Evolutionary conservation across 345 rosid species (phyloP).

Genomic region (rapeseed (Brassica napus)): DNA sequence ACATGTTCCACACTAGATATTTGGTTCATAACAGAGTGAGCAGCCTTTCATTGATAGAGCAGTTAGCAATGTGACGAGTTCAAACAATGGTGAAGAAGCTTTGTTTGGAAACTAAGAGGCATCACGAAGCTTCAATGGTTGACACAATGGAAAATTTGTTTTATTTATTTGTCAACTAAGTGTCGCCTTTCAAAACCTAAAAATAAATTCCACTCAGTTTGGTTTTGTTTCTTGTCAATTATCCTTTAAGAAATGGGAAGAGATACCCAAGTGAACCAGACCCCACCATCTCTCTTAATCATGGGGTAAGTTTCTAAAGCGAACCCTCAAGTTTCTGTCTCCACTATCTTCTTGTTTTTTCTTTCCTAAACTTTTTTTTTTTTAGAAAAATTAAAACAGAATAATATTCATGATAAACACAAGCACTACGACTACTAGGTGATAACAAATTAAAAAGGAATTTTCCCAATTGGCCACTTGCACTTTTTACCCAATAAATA

Average conservation of each 20-base stretch:
- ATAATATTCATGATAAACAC: slow-evolving; percentile 23
- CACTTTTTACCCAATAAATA: slow-evolving; percentile 34
- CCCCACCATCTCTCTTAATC: slow-evolving; percentile 30
- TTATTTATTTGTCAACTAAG: background rate
- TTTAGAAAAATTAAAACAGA: background rate
- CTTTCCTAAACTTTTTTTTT: background rate
- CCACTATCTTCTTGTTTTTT: slow-evolving; percentile 22
- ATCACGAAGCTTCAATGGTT: no score
- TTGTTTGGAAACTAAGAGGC: no score
- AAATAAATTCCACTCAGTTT: slow-evolving; percentile 20
- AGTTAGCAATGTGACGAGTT: no score
- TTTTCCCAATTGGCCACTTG: slow-evolving; percentile 38
- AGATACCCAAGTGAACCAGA: slow-evolving; percentile 18
- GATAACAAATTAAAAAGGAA: slow-evolving; percentile 27
- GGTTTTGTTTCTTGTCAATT: slow-evolving; percentile 24
- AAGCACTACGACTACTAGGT: slow-evolving; percentile 31
- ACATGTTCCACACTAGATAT: no score
- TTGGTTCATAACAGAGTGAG: no score
- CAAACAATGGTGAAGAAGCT: no score
- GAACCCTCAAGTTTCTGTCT: slow-evolving; percentile 31
- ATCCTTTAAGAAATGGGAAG: slow-evolving; percentile 5
- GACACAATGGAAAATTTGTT: no score
- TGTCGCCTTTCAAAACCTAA: slow-evolving; percentile 32
- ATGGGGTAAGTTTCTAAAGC: slow-evolving; percentile 35
- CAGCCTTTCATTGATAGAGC: no score